phyloP scores from a whole-genome alignment of 2,329 filamentous ascomycete genomes.

The Colletotrichum graminicola region DNA sequence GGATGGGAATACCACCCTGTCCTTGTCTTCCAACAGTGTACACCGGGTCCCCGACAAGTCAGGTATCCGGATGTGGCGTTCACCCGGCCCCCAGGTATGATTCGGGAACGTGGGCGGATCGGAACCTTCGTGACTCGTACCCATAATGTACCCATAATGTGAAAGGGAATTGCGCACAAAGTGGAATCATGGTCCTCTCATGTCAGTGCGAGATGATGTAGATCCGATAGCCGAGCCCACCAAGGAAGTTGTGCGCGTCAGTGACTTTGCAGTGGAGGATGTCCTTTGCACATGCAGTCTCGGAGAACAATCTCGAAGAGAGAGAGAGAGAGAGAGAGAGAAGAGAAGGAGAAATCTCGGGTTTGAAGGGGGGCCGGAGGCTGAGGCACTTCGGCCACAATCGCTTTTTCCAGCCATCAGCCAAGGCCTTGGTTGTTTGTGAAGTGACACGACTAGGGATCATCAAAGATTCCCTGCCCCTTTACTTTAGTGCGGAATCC shows the following conservation, averaged over 20 bases:
- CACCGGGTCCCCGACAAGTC: background rate
- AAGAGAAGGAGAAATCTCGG: background rate
- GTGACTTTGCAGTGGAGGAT: background rate
- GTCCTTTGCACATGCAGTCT: background rate
- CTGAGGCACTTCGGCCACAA: background rate
- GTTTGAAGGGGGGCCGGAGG: background rate
- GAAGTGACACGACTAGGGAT: no score
- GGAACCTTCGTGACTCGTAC: conserved; percentile 15
- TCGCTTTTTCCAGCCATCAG: background rate
- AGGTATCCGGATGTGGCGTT: background rate
- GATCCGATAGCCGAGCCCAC: conserved; percentile 39
- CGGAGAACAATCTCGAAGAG: no score
- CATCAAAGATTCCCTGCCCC: no score
- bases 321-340: no score
- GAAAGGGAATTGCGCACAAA: background rate
- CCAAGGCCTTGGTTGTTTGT: no score
- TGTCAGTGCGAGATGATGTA: conserved; percentile 34
- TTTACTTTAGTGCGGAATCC: background rate
- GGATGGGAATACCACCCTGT: background rate
- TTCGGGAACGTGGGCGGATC: conserved; percentile 20
- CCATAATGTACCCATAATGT: background rate
- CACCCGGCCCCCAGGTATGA: background rate
- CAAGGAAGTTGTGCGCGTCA: background rate
- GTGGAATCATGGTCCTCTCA: background rate
- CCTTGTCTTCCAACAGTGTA: background rate